These are phyloP conservation scores for Phytophthora europaea DNA, from an alignment of 352 stramenopile genomes.

Conservation along the genomic window DNA sequence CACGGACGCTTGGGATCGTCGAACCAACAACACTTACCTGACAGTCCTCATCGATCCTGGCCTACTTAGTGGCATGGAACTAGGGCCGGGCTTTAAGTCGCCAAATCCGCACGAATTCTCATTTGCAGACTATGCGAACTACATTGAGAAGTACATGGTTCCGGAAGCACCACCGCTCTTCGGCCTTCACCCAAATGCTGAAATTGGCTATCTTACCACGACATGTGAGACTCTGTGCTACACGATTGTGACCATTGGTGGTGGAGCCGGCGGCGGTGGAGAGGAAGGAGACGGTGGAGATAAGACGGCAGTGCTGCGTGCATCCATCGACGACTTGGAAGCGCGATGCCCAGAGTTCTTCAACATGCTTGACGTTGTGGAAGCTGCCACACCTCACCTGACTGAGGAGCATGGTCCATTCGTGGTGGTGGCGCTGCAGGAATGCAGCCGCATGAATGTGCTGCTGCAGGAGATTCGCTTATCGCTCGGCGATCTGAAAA, in stretches of 20 bases:
- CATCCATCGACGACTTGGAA: constrained; percentile 93
- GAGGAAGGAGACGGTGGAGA: constrained; percentile 71
- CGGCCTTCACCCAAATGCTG: constrained; percentile 95
- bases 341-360: constrained; percentile 93
- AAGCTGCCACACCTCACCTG: constrained; percentile 90
- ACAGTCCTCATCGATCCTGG: constrained; percentile 89
- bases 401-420: constrained; percentile 92
- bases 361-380: constrained; percentile 93
- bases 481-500: constrained; percentile 95
- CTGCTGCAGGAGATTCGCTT: constrained; percentile 93
- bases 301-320: constrained; percentile 80
- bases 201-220: constrained; percentile 96
- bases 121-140: constrained; percentile 89
- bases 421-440: constrained; percentile 95
- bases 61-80: constrained; percentile 92
- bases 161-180: constrained; percentile 94
- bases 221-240: constrained; percentile 94
- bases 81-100: constrained; percentile 95
- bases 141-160: constrained; percentile 96
- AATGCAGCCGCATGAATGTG: constrained; percentile 96
- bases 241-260: constrained; percentile 93
- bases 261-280: constrained; percentile 55
- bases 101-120: constrained; percentile 87
- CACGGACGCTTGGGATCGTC: constrained; percentile 96
- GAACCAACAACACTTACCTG: constrained; percentile 97